Evolutionary conservation across 2,329 filamentous ascomycete genomes (phyloP), one percentile per base, ranked within the genome.

Genomic region (Karstenula rhodostoma): DNA sequence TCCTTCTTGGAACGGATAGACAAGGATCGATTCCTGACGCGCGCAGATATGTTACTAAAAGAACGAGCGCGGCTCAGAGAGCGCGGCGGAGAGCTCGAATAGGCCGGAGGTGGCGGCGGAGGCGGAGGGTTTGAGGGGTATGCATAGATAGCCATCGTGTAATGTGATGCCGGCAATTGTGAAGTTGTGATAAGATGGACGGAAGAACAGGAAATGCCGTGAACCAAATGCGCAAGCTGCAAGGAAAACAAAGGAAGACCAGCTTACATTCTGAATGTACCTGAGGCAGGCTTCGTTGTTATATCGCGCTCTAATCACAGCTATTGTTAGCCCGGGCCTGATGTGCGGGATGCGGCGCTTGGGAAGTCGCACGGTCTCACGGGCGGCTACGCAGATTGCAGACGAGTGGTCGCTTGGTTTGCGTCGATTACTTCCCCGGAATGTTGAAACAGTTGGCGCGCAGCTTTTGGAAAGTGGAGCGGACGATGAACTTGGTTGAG

Each of bases 1-100:
- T 72, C 79, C 75, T 86, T 87, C 76, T 86, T 86, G 62, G 89
- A 90, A 70, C 90, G 89, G 73, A 92, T 87, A 32, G 90, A 93
- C 62, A 92, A 85, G 62, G 88, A 87, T 72, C 90, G 90, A 73
- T 91, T 90, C 89, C 89, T 91, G 69, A 57, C 17, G 47, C 62
- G 64, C 32, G 64, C 63, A 37, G 66, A 61, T 53, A 72, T 63
- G 46, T 62, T 65, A 62, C 66, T 80, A 67, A 76, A 77, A 59
- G 70, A 77, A 64, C 54, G 61, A 49, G 57, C 51, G 52, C 68
- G 67, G 56, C 67, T 69, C 47, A 60, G 61, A 32, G 70, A 57
- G 44, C 71, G 68, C 47, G 64, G 63, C 40, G 69, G 70, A 49
- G 61, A 60, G 23, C 59, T 63, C 19, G 65, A 60, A 46, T 71